These are phyloP conservation scores for Zoysia pacifica DNA, from an alignment of 176 grass and related monocot species.

Conservation along the genomic window DNA sequence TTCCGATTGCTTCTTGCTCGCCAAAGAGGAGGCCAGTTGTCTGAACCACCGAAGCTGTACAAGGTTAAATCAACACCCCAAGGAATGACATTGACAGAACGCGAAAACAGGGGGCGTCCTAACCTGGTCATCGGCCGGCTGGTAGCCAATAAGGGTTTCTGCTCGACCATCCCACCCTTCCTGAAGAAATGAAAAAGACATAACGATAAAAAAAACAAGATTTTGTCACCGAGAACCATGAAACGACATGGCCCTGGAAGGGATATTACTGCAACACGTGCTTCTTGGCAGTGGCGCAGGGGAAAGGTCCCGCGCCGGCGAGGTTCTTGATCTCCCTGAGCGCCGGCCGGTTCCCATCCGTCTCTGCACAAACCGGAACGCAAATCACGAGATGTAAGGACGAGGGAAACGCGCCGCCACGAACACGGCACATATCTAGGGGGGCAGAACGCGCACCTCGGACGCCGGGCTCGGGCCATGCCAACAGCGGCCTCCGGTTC, in stretches of 20 bases:
- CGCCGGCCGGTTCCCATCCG: slow-evolving; percentile 59
- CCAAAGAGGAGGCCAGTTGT: slow-evolving; percentile 56
- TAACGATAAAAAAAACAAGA: slow-evolving; percentile 23
- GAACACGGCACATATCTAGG: neutral
- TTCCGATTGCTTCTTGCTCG: slow-evolving; percentile 34
- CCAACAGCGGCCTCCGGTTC: slow-evolving; percentile 45
- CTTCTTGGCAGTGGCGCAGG: slow-evolving; percentile 55
- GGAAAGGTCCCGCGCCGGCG: slow-evolving; percentile 33
- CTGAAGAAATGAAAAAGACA: slow-evolving; percentile 30
- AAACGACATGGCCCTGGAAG: slow-evolving; percentile 15
- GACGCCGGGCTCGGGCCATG: slow-evolving; percentile 22
- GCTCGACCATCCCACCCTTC: slow-evolving; percentile 37
- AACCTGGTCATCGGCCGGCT: slow-evolving; percentile 71
- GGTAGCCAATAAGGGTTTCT: slow-evolving; percentile 28
- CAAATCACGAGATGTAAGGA: slow-evolving; percentile 15
- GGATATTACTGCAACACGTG: slow-evolving; percentile 55
- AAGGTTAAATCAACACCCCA: slow-evolving; percentile 3
- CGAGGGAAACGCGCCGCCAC: neutral
- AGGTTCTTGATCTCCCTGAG: slow-evolving; percentile 77
- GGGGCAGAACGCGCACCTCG: slow-evolving; percentile 40
- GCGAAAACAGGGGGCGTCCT: neutral
- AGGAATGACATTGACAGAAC: slow-evolving; percentile 25
- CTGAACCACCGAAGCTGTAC: slow-evolving; percentile 41
- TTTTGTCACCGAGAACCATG: slow-evolving; percentile 28
- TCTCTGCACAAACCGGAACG: slow-evolving; percentile 41